Conservation (phyloP, 495 filamentous ascomycete species). For the Durotheca rogersii region DNA sequence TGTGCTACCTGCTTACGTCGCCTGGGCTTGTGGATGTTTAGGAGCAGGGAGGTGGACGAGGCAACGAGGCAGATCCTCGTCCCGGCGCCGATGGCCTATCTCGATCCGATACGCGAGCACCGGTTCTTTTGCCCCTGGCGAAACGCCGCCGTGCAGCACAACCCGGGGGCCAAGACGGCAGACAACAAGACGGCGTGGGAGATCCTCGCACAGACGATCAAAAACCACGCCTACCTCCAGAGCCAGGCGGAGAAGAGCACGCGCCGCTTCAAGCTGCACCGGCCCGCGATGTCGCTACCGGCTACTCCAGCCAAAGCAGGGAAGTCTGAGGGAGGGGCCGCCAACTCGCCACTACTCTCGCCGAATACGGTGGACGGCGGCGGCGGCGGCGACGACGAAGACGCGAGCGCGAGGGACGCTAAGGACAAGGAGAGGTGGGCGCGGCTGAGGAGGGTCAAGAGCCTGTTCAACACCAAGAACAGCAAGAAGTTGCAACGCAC, state of each 20-base stretch:
- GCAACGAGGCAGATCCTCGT: constrained; percentile 50
- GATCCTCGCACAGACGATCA: constrained; percentile 44
- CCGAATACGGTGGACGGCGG: constrained; percentile 19
- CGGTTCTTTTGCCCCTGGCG: constrained; percentile 84
- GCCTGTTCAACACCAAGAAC: constrained; percentile 56
- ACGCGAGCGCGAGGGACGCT: constrained; percentile 44
- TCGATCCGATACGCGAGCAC: constrained; percentile 70
- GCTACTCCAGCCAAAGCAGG: constrained; percentile 23
- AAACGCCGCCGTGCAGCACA: constrained; percentile 59
- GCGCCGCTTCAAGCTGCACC: constrained; percentile 23
- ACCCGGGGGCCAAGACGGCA: constrained; percentile 37
- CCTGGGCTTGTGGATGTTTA: constrained; percentile 93
- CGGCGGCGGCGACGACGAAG: constrained; percentile 43
- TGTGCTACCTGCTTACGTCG: constrained; percentile 86
- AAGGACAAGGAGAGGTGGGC: constrained; percentile 60
- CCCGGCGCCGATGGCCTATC: constrained; percentile 59
- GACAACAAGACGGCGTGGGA: constrained; percentile 47
- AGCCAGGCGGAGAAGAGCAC: constrained; percentile 28
- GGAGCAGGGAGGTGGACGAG: constrained; percentile 53
- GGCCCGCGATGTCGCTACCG: constrained; percentile 28
- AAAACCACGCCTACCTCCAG: constrained; percentile 49
- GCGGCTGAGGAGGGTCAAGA: constrained; percentile 56
- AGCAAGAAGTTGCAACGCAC: constrained; percentile 44
- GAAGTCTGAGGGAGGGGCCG: constrained; percentile 18
- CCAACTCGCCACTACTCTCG: constrained; percentile 4